Evolutionary conservation across 306 rosid species (phyloP), one percentile per base, ranked within the genome.

Genomic region (Styphnolobium japonicum): DNA sequence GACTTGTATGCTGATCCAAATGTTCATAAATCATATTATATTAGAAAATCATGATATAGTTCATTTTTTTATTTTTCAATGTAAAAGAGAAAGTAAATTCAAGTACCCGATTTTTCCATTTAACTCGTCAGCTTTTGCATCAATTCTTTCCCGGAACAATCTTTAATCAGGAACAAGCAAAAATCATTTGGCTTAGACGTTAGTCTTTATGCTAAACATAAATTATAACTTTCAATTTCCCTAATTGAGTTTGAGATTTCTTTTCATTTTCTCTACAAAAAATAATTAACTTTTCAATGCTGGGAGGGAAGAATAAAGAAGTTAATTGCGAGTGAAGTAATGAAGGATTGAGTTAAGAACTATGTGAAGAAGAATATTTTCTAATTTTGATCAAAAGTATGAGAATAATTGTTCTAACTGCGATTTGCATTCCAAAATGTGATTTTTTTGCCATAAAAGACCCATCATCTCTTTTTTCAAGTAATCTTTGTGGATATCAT

Each of bases 281-380:
- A 21, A 6, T 11, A 37, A 12, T 51, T 22, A 42, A 75, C 18
- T 16, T 85, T 48, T 72, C 18, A 53, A 7, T 0, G 71, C 31
- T 74, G 67, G 77, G 71, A 82, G 78, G 86, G 80, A 87, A 84
- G 95, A 92, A 92, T 92, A 94, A 91, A 93, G 92, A 85, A 87
- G 87, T 91, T 88, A 91, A 94, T 88, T 92, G 97, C 83, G 81
- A 81, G 87, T 77, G 88, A 92, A 94, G 98, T 86, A 90, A 89
- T 76, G 86, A 82, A 85, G 79, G 10, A 69, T 84, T 46, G 85
- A 74, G 87, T 80, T 83, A 48, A 67, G 78, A 74, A 84, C 84
- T 75, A 71, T 89, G 78, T 85, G 81, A 84, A 81, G 89, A 82
- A 65, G 97, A 90, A 85, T 86, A 82, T 86, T 82, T 85, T 73